Evolutionary conservation across 805 yeast genomes (phyloP).

Genomic region (Starmerella kuoi): DNA sequence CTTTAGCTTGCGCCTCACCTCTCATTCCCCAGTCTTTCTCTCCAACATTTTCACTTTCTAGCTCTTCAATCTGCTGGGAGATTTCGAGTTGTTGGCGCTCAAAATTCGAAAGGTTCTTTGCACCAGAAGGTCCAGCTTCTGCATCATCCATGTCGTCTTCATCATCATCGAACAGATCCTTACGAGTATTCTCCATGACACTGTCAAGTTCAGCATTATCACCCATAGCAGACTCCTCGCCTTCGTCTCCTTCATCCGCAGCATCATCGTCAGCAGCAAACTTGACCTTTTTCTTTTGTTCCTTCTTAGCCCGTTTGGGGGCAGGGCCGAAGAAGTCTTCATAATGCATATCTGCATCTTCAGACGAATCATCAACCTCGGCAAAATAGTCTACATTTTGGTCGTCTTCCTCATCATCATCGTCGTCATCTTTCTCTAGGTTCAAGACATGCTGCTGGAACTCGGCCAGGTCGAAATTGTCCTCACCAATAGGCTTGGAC

Average conservation of each 20-base stretch:
- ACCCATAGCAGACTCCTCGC: slow-evolving; percentile 21
- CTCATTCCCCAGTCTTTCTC: slow-evolving; percentile 88
- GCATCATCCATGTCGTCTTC: slow-evolving; percentile 44
- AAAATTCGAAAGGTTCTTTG: slow-evolving; percentile 50
- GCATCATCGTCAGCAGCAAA: slow-evolving; percentile 12
- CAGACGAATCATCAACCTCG: slow-evolving; percentile 37
- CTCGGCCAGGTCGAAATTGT: slow-evolving; percentile 71
- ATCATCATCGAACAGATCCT: slow-evolving; percentile 34
- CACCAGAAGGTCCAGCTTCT: slow-evolving; percentile 43
- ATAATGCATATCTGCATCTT: slow-evolving; percentile 29
- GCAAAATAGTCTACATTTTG: slow-evolving; percentile 37
- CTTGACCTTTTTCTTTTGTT: slow-evolving; percentile 3
- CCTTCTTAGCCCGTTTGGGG: slow-evolving; percentile 20
- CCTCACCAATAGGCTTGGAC: slow-evolving; percentile 34
- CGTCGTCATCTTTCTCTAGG: slow-evolving; percentile 39
- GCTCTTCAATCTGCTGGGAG: slow-evolving; percentile 59
- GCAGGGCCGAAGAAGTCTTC: slow-evolving; percentile 34
- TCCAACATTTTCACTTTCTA: slow-evolving; percentile 80
- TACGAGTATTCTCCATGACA: slow-evolving; percentile 27
- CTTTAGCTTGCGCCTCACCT: slow-evolving; percentile 77
- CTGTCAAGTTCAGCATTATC: slow-evolving; percentile 16
- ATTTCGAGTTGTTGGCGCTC: slow-evolving; percentile 72
- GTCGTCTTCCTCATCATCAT: slow-evolving; percentile 39
- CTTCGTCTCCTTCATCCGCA: slow-evolving; percentile 15
- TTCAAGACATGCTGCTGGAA: slow-evolving; percentile 66